phyloP scores from a whole-genome alignment of 2,329 filamentous ascomycete species.

The Penicillium sp. region DNA sequence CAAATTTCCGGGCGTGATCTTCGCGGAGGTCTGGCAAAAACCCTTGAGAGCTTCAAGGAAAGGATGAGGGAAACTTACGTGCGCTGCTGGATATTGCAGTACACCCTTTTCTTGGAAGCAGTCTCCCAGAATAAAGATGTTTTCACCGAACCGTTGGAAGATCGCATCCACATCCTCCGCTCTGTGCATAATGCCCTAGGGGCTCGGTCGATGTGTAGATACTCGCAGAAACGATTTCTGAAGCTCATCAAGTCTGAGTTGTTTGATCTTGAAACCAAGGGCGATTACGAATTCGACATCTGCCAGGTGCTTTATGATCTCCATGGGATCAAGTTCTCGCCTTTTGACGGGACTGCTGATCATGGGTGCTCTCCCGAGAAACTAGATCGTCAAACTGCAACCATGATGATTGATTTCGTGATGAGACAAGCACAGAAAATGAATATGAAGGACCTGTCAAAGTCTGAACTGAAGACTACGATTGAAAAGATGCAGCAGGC shows the following conservation, averaged over 20 bases:
- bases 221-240: conserved; percentile 82
- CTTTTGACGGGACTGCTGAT: conserved; percentile 68
- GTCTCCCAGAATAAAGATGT: conserved; percentile 65
- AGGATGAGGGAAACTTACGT: conserved; percentile 86
- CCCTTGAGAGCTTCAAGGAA: conserved; percentile 55
- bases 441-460: conserved; percentile 86
- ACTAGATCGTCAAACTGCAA: conserved; percentile 76
- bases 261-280: conserved; percentile 70
- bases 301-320: conserved; percentile 82
- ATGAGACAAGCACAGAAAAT: conserved; percentile 78
- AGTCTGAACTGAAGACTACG: conserved; percentile 83
- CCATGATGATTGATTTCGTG: conserved; percentile 80
- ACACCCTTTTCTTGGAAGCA: conserved; percentile 74
- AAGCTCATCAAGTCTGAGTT: conserved; percentile 87
- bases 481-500: conserved; percentile 93
- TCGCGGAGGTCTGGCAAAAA: conserved; percentile 48
- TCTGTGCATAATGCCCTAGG: conserved; percentile 83
- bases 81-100: conserved; percentile 84
- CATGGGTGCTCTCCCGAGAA: conserved; percentile 77
- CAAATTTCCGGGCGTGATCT: conserved; percentile 63
- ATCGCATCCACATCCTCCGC: conserved; percentile 76
- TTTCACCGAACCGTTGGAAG: conserved; percentile 68
- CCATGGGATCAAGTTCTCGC: conserved; percentile 75
- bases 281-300: conserved; percentile 83
- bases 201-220: conserved; percentile 79